Percentiles rank a stretch among this genome's conserved stretches.
phyloP scores from a whole-genome alignment of 768 basidiomycete species.

The Hortiboletus campestris region DNA sequence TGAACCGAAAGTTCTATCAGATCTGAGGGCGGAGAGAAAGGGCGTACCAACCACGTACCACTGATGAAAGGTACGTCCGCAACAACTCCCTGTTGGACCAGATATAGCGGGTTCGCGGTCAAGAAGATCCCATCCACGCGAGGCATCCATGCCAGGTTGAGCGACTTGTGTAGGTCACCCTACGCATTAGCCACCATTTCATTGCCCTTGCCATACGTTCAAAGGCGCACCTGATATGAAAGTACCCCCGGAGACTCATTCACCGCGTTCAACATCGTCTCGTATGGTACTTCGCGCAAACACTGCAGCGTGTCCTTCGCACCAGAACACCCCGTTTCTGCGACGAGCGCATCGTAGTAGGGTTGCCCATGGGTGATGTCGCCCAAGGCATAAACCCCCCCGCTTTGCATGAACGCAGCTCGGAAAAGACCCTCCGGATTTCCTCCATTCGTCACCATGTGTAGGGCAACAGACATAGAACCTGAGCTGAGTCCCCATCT shows the following conservation, averaged over 20 bases:
- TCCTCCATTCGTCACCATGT: constrained; percentile 27
- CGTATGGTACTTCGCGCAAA: constrained; percentile 30
- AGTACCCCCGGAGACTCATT: constrained; percentile 32
- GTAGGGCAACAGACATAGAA: constrained; percentile 31
- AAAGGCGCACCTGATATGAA: constrained; percentile 27
- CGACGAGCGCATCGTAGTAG: constrained; percentile 30
- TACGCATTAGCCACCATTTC: not conserved
- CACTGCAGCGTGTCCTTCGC: constrained; percentile 31
- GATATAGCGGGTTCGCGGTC: constrained; percentile 28
- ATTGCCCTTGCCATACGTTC: too few species aligned
- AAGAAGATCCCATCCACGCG: constrained; percentile 41
- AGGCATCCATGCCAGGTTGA: constrained; percentile 37
- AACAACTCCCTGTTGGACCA: constrained; percentile 37
- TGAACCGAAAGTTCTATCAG: not conserved
- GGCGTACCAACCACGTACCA: too few species aligned
- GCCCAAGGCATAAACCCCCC: constrained; percentile 28
- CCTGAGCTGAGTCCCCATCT: constrained; percentile 40
- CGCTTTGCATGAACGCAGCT: constrained; percentile 39
- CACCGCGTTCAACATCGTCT: too few species aligned
- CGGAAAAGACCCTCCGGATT: constrained; percentile 12
- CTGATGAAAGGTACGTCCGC: constrained; percentile 12
- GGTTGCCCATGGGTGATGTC: constrained; percentile 24
- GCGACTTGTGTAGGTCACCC: constrained; percentile 5
- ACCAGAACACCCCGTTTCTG: constrained; percentile 25
- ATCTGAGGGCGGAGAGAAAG: too few species aligned